Evolutionary conservation across 2,329 filamentous ascomycete genomes (phyloP).

Genomic region (Colletotrichum magnum): DNA sequence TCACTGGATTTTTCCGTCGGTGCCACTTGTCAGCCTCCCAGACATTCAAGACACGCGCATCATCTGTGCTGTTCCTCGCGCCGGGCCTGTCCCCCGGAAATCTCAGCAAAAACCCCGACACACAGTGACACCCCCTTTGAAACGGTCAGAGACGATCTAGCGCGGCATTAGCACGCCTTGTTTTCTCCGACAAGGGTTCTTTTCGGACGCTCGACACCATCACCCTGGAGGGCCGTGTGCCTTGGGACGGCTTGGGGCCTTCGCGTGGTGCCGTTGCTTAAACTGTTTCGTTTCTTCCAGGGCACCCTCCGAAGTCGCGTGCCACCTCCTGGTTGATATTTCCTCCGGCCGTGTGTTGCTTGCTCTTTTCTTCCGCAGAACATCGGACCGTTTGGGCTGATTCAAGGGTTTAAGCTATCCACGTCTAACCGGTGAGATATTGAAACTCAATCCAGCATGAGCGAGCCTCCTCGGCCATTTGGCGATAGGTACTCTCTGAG

Average conservation of each 20-base stretch:
- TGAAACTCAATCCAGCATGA: constrained; percentile 20
- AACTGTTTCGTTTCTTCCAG: constrained; percentile 40
- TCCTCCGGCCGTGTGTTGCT: constrained; percentile 23
- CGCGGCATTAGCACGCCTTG: constrained; percentile 31
- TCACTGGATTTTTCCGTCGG: constrained; percentile 1
- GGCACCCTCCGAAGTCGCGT: constrained; percentile 26
- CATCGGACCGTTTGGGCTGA: constrained; percentile 31
- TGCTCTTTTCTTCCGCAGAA: neutral
- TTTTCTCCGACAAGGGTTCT: constrained; percentile 31
- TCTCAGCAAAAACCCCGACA: constrained; percentile 28
- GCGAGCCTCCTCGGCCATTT: constrained; percentile 8
- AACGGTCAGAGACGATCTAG: constrained; percentile 38
- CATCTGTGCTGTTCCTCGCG: constrained; percentile 37
- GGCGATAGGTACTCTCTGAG: constrained; percentile 63
- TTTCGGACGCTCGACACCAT: constrained; percentile 26
- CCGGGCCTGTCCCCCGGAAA: constrained; percentile 30
- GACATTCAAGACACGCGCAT: constrained; percentile 21
- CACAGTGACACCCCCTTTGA: constrained; percentile 39
- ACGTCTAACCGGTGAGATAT: constrained; percentile 15
- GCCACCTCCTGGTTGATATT: constrained; percentile 15
- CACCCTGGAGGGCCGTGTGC: constrained; percentile 31
- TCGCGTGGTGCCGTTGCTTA: constrained; percentile 33
- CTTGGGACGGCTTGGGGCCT: constrained; percentile 16
- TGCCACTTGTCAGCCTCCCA: constrained; percentile 19
- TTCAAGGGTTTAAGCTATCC: constrained; percentile 15